phyloP scores from a whole-genome alignment of 23 red algal species.

The Gracilaria domingensis region DNA sequence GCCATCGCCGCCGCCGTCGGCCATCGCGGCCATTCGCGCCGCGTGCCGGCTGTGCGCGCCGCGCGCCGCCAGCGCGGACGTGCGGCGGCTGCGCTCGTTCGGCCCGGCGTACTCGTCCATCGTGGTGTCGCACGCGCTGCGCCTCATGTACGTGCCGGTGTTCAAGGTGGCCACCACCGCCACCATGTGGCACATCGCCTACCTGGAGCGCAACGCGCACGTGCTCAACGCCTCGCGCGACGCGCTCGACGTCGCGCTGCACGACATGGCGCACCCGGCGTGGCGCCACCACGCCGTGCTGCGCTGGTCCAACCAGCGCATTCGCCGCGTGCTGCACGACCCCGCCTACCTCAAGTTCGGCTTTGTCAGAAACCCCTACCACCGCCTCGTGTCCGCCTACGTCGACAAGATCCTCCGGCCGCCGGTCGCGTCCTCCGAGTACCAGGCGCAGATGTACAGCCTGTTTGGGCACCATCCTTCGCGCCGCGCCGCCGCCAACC shows the following conservation, averaged over 20 bases:
- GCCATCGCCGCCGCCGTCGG: too few relatives aligned
- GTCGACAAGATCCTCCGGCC: constrained; percentile 71
- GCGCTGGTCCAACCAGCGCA: background rate
- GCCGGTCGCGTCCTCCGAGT: constrained; percentile 34
- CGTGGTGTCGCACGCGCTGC: constrained; percentile 54
- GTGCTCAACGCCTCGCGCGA: constrained; percentile 18
- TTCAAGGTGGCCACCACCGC: constrained; percentile 63
- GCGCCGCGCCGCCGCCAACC: constrained; percentile 6
- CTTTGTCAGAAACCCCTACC: constrained; percentile 80
- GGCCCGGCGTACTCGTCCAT: constrained; percentile 71
- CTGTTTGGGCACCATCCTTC: constrained; percentile 41
- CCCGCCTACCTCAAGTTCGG: constrained; percentile 79
- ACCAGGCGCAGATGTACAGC: constrained; percentile 69
- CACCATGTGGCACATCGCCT: constrained; percentile 69
- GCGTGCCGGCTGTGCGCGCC: background rate
- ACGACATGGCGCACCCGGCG: constrained; percentile 56
- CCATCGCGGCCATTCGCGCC: too few relatives aligned
- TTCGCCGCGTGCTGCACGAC: constrained; percentile 13
- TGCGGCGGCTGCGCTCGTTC: constrained; percentile 22
- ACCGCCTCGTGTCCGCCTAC: constrained; percentile 73
- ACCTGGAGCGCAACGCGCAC: constrained; percentile 50
- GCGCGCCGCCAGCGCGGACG: background rate
- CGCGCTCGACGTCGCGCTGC: constrained; percentile 9
- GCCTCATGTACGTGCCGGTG: constrained; percentile 63
- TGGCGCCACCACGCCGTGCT: constrained; percentile 32